These are phyloP conservation scores for Suillus ampliporus DNA, from an alignment of 768 basidiomycete species.

Conservation along the genomic window DNA sequence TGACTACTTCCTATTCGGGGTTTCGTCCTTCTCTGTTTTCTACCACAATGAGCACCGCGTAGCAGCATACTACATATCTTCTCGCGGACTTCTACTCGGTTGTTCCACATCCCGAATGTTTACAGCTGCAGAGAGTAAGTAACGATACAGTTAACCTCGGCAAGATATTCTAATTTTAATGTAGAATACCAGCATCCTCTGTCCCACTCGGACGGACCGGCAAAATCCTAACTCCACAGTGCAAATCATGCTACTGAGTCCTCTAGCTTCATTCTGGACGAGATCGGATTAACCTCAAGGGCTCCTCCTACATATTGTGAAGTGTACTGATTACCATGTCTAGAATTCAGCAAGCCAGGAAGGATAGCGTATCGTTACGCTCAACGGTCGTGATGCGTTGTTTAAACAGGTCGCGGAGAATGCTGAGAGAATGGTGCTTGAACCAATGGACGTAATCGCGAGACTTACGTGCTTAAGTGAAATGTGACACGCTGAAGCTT, in stretches of 20 bases:
- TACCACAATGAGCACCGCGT: neutral
- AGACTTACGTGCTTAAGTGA: too few species aligned
- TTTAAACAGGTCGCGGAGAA: neutral
- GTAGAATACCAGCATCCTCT: neutral
- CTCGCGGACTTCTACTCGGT: neutral
- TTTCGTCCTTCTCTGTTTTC: neutral
- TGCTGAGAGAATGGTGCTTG: neutral
- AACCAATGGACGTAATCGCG: too few species aligned
- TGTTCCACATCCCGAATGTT: neutral
- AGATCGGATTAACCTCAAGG: neutral
- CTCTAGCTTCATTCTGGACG: neutral
- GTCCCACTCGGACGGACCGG: neutral
- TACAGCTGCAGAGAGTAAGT: neutral
- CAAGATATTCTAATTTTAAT: neutral
- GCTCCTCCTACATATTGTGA: neutral
- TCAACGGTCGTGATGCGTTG: neutral
- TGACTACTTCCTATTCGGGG: slow-evolving; percentile 3
- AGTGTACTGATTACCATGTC: neutral
- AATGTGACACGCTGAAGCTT: too few species aligned
- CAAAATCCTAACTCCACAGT: neutral
- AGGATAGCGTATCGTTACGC: neutral
- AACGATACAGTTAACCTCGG: neutral
- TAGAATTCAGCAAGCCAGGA: neutral
- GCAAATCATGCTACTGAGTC: neutral
- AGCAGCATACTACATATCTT: too few species aligned